A percentile compares a stretch with the other conserved stretches of the same genome.
These are phyloP conservation scores for Pyropia haitanensis DNA, from an alignment of 23 red algal genomes.

Conservation along the genomic window DNA sequence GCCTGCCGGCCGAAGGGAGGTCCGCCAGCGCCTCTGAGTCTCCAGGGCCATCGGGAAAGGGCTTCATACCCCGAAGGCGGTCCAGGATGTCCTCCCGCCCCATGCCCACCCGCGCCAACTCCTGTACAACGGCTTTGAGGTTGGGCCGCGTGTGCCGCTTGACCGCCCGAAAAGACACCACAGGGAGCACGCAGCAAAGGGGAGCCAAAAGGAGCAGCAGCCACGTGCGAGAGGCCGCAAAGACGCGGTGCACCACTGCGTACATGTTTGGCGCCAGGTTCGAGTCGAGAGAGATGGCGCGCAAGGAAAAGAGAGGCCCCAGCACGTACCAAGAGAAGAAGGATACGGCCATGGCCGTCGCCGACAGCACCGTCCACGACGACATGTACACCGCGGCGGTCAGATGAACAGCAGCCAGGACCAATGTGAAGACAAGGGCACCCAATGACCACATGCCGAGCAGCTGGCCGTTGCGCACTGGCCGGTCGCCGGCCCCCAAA, in stretches of 20 bases:
- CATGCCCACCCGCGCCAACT: constrained; percentile 3
- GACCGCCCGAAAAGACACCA: constrained; percentile 21
- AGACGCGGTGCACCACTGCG: constrained; percentile 40
- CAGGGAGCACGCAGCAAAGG: constrained; percentile 27
- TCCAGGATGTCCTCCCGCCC: too few species aligned
- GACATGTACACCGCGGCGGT: constrained; percentile 45
- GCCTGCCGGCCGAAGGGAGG: too few species aligned
- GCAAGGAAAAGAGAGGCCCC: constrained; percentile 43
- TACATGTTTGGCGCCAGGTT: constrained; percentile 32
- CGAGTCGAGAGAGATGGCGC: constrained; percentile 17
- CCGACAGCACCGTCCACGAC: constrained; percentile 53
- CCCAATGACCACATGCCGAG: constrained; percentile 5
- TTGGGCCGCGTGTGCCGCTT: constrained; percentile 40
- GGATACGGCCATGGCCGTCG: constrained; percentile 12
- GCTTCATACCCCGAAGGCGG: too few species aligned
- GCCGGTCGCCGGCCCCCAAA: constrained; percentile 5
- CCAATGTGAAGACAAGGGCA: constrained; percentile 5
- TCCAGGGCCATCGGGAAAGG: too few species aligned
- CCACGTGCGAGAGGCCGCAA: constrained; percentile 50
- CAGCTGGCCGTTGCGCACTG: constrained; percentile 16
- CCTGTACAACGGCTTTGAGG: constrained; percentile 47
- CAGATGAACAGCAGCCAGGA: constrained; percentile 9
- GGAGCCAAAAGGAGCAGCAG: constrained; percentile 29
- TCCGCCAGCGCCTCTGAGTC: too few species aligned
- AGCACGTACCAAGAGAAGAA: constrained; percentile 43